These are phyloP conservation scores for Neurospora intermedia DNA, from an alignment of 495 filamentous ascomycete species.

Conservation along the genomic window DNA sequence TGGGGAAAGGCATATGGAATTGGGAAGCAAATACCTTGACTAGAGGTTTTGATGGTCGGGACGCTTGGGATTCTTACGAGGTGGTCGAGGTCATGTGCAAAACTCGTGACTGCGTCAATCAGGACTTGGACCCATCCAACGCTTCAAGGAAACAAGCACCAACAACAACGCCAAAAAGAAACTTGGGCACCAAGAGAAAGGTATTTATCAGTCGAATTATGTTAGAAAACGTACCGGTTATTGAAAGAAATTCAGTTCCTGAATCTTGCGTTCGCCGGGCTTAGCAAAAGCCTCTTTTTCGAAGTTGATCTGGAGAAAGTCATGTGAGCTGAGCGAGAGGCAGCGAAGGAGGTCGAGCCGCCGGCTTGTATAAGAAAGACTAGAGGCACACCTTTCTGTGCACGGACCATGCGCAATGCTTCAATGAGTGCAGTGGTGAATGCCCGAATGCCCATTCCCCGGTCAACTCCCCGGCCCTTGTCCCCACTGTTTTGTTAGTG, in stretches of 20 bases:
- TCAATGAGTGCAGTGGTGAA: not conserved
- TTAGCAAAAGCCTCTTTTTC: not conserved
- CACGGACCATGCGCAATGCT: constrained; percentile 13
- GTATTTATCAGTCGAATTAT: not conserved
- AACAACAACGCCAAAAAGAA: constrained; percentile 5
- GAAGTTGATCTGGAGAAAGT: constrained; percentile 21
- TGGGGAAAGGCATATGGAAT: not conserved
- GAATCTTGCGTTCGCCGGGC: not conserved
- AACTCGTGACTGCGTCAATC: constrained; percentile 22
- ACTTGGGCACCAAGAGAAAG: not conserved
- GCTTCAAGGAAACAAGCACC: not conserved
- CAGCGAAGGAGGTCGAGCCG: not conserved
- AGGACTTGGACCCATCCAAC: constrained; percentile 10
- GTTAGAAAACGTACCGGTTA: constrained; percentile 13
- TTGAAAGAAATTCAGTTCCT: not conserved
- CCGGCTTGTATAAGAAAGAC: constrained; percentile 10
- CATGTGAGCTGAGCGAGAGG: constrained; percentile 23
- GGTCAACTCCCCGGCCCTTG: not conserved
- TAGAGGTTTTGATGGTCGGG: not conserved
- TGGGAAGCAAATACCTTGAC: not conserved
- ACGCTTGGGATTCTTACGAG: constrained; percentile 1
- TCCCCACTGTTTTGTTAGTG: not conserved
- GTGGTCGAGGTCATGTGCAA: constrained; percentile 30
- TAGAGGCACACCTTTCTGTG: constrained; percentile 2
- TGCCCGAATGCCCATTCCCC: not conserved